Base-by-base conservation (phyloP, 2,329 filamentous ascomycete species). In the Lasiodiplodia citricola region DNA sequence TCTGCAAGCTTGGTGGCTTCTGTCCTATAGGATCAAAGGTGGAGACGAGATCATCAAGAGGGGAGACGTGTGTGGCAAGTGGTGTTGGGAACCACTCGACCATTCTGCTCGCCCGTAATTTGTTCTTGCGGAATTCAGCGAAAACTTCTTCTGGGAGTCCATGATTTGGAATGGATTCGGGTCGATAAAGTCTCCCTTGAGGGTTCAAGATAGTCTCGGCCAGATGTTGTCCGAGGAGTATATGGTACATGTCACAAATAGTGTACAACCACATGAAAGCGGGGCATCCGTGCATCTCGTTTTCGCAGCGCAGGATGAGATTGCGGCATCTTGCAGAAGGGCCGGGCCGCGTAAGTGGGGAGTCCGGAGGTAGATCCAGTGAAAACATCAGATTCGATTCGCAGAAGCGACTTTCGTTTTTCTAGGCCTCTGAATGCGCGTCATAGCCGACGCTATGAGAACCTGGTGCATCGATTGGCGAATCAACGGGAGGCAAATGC, bases 321-420 rank as follows among this genome's bases (percentile, higher is more conserved):
- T 10, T n/a, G 37, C 51, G 63, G 38, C 16, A 66, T 55, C 63
- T 55, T 47, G 63, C 63, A 66, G 51, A 56, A 56, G 63, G 63
- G 8, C 63, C 63, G 52, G 63, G 51, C 52, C 63, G 52, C 31
- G 14, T 18, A 11, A 37, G 63, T 23, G 52, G 52, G 63, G 50
- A 25, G 23, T 66, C 21, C 58, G 11, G 31, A 35, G 28, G 28
- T 18, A 31, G 38, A n/a, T 28, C 31, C 31, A 18, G 38, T 14
- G 5, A 47, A 14, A 47, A 10, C 28, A 5, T 28, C 23, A 25
- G 11, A 25, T 6, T 21, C 5, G n/a, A 6, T 28, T 28, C 5
- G 28, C 28, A 28, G 28, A 28, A 28, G 28, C 28, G 28, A 28
- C 28, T 4, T 28, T 28, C 28, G 28, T 28, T 28, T 28, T 28